phyloP scores from a whole-genome alignment of 371 early-diverging fungal species.

The Coemansia linderi region DNA sequence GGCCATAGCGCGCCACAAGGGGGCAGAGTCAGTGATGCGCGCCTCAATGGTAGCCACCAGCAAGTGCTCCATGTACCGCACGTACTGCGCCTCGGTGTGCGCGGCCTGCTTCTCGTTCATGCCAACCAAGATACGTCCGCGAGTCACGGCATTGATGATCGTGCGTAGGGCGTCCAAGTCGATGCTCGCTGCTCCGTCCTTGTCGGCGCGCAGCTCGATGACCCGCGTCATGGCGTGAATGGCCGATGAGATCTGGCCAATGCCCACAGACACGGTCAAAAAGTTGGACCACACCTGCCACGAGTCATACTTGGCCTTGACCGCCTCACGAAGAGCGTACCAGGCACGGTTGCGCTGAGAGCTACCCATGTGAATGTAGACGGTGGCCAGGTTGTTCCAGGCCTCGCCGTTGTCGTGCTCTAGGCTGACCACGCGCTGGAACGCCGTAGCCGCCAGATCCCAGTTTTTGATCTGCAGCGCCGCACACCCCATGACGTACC shows the following conservation, averaged over 20 bases:
- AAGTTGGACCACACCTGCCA: constrained; percentile 94
- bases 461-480: constrained; percentile 81
- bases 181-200: constrained; percentile 64
- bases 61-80: constrained; percentile 50
- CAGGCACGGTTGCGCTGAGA: constrained; percentile 74
- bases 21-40: constrained; percentile 73
- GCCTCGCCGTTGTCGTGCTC: constrained; percentile 89
- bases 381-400: constrained; percentile 93
- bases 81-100: constrained; percentile 22
- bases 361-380: constrained; percentile 67
- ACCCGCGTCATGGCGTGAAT: constrained; percentile 84
- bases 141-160: constrained; percentile 70
- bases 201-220: constrained; percentile 72
- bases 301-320: constrained; percentile 75
- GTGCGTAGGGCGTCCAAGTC: constrained; percentile 75
- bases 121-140: constrained; percentile 57
- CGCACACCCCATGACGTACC: constrained; percentile 95
- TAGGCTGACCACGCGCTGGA: constrained; percentile 72
- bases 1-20: constrained; percentile 75
- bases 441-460: constrained; percentile 75
- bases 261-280: constrained; percentile 72
- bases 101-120: constrained; percentile 16
- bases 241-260: constrained; percentile 81
- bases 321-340: constrained; percentile 79
- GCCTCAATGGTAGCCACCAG: constrained; percentile 68